phyloP scores from a whole-genome alignment of 2,329 filamentous ascomycete species.

The Periglandula ipomoeae region DNA sequence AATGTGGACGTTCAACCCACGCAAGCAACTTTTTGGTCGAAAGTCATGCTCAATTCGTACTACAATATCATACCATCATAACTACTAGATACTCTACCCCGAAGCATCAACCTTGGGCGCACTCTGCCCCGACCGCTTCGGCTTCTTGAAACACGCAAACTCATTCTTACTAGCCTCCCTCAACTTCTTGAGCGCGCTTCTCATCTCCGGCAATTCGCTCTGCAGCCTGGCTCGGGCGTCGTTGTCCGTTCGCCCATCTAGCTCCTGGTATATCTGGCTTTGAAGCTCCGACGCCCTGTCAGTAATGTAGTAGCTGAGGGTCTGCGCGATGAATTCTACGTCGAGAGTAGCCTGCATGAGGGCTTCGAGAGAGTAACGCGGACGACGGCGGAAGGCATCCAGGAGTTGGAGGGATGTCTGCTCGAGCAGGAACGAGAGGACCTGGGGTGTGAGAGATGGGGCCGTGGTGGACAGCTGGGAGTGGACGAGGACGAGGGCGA shows the following conservation, averaged over 20 bases:
- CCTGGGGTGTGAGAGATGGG: slow-evolving; percentile 64
- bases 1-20: too few relatives aligned
- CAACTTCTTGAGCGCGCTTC: slow-evolving; percentile 73
- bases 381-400: slow-evolving; percentile 61
- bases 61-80: background rate
- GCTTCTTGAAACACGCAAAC: slow-evolving; percentile 76
- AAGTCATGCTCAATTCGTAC: background rate
- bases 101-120: slow-evolving; percentile 24
- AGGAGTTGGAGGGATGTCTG: slow-evolving; percentile 73
- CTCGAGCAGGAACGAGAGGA: slow-evolving; percentile 81
- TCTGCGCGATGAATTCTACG: slow-evolving; percentile 94
- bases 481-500: slow-evolving; percentile 83
- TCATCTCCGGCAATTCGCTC: slow-evolving; percentile 82
- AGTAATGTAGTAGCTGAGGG: slow-evolving; percentile 80
- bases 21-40: too few relatives aligned
- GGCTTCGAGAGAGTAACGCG: slow-evolving; percentile 64
- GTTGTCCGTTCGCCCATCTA: slow-evolving; percentile 84
- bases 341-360: slow-evolving; percentile 97
- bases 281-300: slow-evolving; percentile 74
- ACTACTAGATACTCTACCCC: background rate
- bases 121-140: slow-evolving; percentile 33
- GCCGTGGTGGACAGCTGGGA: slow-evolving; percentile 79
- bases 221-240: slow-evolving; percentile 73
- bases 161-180: slow-evolving; percentile 75
- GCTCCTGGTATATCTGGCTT: slow-evolving; percentile 81